Conservation (phyloP, 2,329 filamentous ascomycete genomes). For the Hypoxylon sp. region DNA sequence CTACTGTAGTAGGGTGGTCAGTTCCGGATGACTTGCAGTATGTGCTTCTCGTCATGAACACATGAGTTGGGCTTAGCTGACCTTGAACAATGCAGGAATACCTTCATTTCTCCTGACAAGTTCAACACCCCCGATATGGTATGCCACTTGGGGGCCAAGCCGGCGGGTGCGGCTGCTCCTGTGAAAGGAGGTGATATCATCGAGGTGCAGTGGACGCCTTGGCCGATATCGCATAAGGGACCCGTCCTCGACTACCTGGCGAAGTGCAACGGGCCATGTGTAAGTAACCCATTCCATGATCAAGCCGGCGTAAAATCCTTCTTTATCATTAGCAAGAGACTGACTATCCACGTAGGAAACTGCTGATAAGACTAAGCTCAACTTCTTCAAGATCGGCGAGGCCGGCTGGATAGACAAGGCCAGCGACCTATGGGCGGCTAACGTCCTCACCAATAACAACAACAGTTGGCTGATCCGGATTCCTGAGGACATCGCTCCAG, state of each 20-base stretch:
- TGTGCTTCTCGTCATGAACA: conserved; percentile 3
- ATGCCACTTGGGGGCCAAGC: conserved; percentile 51
- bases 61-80: conserved; percentile 4
- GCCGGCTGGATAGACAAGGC: conserved; percentile 41
- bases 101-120: conserved; percentile 48
- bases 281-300: conserved; percentile 5
- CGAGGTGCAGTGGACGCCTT: conserved; percentile 51
- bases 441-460: conserved; percentile 61
- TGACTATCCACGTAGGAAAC: conserved; percentile 33
- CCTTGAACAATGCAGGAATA: conserved; percentile 42
- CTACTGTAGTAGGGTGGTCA: conserved; percentile 52
- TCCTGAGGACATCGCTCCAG: conserved; percentile 62
- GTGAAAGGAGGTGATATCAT: conserved; percentile 51
- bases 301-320: background rate
- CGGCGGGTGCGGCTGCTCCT: conserved; percentile 48
- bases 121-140: conserved; percentile 51
- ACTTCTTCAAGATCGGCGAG: conserved; percentile 46
- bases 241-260: conserved; percentile 43
- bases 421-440: conserved; percentile 42
- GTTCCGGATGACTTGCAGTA: conserved; percentile 53
- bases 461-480: conserved; percentile 67
- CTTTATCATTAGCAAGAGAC: background rate
- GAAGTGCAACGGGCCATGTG: conserved; percentile 40
- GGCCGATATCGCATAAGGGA: conserved; percentile 50
- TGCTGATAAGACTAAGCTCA: conserved; percentile 43